Conservation (phyloP, 2,329 filamentous ascomycete species). For the Cadophora malorum region DNA sequence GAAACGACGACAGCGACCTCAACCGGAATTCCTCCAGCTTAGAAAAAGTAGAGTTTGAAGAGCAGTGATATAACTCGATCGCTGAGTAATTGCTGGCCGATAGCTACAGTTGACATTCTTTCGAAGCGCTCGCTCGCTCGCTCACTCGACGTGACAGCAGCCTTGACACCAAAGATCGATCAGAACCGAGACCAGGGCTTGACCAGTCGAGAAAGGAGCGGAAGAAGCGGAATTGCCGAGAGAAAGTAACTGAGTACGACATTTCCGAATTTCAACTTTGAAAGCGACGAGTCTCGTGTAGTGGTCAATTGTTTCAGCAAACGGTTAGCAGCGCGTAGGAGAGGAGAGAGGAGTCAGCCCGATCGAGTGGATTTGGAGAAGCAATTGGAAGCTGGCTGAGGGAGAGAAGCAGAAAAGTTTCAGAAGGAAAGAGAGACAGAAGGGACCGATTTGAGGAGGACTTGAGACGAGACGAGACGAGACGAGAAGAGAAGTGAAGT, state of each 20-base stretch:
- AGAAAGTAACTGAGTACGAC: background rate
- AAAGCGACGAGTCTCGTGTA: background rate
- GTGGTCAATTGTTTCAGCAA: background rate
- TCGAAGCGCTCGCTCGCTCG: background rate
- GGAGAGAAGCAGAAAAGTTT: background rate
- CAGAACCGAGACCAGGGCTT: background rate
- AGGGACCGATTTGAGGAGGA: background rate
- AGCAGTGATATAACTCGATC: background rate
- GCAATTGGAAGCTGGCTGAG: background rate
- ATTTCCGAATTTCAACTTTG: background rate
- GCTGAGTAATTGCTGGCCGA: slow-evolving; percentile 1
- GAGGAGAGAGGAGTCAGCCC: background rate
- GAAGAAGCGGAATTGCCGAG: background rate
- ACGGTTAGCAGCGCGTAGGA: background rate
- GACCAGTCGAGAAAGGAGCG: background rate
- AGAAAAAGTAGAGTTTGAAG: background rate
- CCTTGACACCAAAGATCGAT: background rate
- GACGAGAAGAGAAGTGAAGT: no score
- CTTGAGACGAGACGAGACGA: no score
- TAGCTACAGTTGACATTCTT: background rate
- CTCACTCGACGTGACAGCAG: slow-evolving; percentile 10
- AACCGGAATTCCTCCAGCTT: background rate
- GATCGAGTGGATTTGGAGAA: background rate
- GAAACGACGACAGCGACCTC: slow-evolving; percentile 16
- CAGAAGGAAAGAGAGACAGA: background rate